phyloP scores from a whole-genome alignment of 108 stramenopile genomes.

The Pseudonitzschia multiseries region DNA sequence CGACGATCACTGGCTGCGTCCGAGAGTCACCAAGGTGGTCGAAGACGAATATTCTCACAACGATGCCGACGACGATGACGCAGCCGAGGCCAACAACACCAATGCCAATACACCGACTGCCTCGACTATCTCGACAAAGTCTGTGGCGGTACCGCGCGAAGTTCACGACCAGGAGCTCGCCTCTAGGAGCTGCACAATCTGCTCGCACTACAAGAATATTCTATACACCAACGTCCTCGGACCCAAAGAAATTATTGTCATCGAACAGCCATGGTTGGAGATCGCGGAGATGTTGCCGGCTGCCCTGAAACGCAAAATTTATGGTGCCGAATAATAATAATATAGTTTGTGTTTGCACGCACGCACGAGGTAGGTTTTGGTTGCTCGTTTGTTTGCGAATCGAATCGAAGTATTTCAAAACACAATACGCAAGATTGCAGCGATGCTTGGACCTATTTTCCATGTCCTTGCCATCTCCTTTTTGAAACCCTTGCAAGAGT shows the following conservation, averaged over 20 bases:
- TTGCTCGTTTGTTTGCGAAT: no score
- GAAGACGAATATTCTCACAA: conserved; percentile 13
- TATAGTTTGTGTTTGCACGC: no score
- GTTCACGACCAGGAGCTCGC: conserved; percentile 15
- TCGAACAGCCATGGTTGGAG: conserved; percentile 84
- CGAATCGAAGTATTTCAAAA: neutral
- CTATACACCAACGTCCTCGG: conserved; percentile 67
- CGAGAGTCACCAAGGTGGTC: conserved; percentile 13
- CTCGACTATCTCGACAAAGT: neutral
- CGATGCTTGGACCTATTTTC: conserved; percentile 37
- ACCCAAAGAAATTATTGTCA: conserved; percentile 77
- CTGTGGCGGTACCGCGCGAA: neutral
- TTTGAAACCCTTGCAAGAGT: conserved; percentile 40
- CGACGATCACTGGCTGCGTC: conserved; percentile 14
- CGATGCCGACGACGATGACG: conserved; percentile 10
- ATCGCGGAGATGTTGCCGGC: conserved; percentile 77
- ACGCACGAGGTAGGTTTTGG: conserved; percentile 20
- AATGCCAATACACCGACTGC: neutral
- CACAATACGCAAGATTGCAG: conserved; percentile 29
- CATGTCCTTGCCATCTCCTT: conserved; percentile 38
- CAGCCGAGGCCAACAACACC: neutral
- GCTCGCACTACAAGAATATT: conserved; percentile 76
- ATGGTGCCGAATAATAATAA: conserved; percentile 62
- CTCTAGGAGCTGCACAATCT: conserved; percentile 58
- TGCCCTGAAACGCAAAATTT: conserved; percentile 70